Evolutionary conservation across 805 yeast species (phyloP).

Genomic region (Metschnikowia amazonensis): DNA sequence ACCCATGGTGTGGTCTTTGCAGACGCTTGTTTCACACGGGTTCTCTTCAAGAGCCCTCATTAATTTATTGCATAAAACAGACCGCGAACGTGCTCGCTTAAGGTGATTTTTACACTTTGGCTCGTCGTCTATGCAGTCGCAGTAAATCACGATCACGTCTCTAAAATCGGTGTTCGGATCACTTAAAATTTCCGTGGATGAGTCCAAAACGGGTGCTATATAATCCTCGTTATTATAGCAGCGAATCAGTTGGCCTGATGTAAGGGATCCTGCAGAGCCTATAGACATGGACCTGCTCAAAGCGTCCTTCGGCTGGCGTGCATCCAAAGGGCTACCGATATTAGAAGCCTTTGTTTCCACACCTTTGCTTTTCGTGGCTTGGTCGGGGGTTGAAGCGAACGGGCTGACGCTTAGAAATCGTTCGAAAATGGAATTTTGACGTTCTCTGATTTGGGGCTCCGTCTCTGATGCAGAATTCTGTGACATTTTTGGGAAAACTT

Average conservation of each 20-base stretch:
- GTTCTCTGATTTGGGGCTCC: background rate
- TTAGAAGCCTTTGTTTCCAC: background rate
- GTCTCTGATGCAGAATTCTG: background rate
- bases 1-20: conserved; percentile 1
- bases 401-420: conserved; percentile 7
- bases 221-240: conserved; percentile 29
- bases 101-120: background rate
- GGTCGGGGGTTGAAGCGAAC: background rate
- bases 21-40: background rate
- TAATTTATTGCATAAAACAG: conserved; percentile 6
- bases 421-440: conserved; percentile 8
- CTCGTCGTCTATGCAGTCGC: conserved; percentile 6
- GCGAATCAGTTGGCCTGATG: conserved; percentile 4
- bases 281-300: conserved; percentile 7
- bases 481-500: background rate
- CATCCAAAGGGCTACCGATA: background rate
- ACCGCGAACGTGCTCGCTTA: conserved; percentile 7
- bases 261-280: conserved; percentile 4
- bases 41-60: conserved; percentile 6
- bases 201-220: conserved; percentile 29
- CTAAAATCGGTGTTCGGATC: conserved; percentile 26
- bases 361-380: background rate
- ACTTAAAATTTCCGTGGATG: conserved; percentile 28
- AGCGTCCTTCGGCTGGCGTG: background rate
- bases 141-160: conserved; percentile 22